A percentile compares a stretch with the other conserved stretches of the same genome.
phyloP scores from a whole-genome alignment of 2,329 filamentous ascomycete species.

The Annulohypoxylon truncatum region DNA sequence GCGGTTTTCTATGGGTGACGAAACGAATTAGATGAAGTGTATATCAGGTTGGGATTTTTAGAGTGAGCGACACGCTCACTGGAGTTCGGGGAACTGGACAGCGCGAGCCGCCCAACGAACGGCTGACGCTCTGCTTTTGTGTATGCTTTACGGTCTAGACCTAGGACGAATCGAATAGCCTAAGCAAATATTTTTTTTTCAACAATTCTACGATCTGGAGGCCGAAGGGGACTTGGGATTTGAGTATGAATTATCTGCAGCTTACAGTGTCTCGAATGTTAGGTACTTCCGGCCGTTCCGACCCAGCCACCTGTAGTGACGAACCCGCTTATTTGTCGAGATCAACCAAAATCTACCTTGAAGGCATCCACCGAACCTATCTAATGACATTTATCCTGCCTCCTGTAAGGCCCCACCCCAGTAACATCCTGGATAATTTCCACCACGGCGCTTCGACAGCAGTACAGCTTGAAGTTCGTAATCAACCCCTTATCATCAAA shows the following conservation, averaged over 20 bases:
- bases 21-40: constrained; percentile 12
- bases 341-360: not conserved
- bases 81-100: constrained; percentile 28
- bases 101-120: constrained; percentile 1
- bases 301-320: not conserved
- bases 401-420: constrained; percentile 17
- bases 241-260: not conserved
- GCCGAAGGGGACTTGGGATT: not conserved
- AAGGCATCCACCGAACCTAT: not conserved
- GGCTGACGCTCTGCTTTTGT: constrained; percentile 14
- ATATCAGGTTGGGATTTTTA: constrained; percentile 21
- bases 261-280: not conserved
- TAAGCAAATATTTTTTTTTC: constrained; percentile 12
- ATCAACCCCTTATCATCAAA: constrained; percentile 19
- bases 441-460: constrained; percentile 18
- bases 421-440: constrained; percentile 17
- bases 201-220: not conserved
- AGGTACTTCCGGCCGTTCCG: not conserved
- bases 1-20: not conserved
- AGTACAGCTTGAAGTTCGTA: constrained; percentile 23
- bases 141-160: constrained; percentile 13
- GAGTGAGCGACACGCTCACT: constrained; percentile 9
- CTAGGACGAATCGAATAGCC: constrained; percentile 9
- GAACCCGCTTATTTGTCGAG: not conserved
- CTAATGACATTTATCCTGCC: not conserved